Evolutionary conservation across 768 basidiomycete species (phyloP).

Genomic region (Butyriboletus loyo): DNA sequence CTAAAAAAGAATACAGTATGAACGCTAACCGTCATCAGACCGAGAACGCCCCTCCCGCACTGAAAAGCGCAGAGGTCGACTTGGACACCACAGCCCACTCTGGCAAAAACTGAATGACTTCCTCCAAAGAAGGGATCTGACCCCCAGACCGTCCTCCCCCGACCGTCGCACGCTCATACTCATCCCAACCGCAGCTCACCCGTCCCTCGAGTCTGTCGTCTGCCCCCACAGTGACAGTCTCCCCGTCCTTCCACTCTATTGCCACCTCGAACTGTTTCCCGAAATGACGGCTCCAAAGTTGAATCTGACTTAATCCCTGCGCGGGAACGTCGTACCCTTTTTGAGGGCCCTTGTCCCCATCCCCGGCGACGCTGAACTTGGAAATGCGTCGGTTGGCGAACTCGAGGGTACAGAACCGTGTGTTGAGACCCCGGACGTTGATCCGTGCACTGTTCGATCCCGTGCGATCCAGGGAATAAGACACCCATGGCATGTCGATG

Average conservation of each 20-base stretch:
- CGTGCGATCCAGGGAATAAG: constrained; percentile 38
- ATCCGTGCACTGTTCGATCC: constrained; percentile 47
- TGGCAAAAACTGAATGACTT: constrained; percentile 61
- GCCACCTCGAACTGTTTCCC: constrained; percentile 51
- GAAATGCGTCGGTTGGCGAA: constrained; percentile 49
- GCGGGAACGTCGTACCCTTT: constrained; percentile 38
- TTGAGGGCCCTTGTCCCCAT: constrained; percentile 37
- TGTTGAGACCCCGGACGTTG: constrained; percentile 52
- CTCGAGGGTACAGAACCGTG: constrained; percentile 59
- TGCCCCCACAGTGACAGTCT: not conserved
- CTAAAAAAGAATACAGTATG: not conserved
- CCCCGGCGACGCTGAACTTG: constrained; percentile 39
- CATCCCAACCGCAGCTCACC: constrained; percentile 65
- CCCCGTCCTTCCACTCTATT: constrained; percentile 43
- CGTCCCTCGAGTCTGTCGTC: constrained; percentile 36
- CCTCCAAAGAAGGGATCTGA: constrained; percentile 69
- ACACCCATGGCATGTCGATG: constrained; percentile 39
- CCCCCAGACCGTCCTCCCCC: constrained; percentile 39
- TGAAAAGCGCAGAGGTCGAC: constrained; percentile 53
- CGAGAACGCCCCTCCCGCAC: constrained; percentile 35
- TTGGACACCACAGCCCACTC: constrained; percentile 66
- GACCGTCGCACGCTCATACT: constrained; percentile 56
- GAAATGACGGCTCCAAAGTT: constrained; percentile 65
- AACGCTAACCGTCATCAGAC: constrained; percentile 13
- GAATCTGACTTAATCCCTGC: constrained; percentile 38